A percentile compares a stretch with the other conserved stretches of the same genome.
Conservation (phyloP, 2,329 filamentous ascomycete species). For the Rhinocladiella similis region DNA sequence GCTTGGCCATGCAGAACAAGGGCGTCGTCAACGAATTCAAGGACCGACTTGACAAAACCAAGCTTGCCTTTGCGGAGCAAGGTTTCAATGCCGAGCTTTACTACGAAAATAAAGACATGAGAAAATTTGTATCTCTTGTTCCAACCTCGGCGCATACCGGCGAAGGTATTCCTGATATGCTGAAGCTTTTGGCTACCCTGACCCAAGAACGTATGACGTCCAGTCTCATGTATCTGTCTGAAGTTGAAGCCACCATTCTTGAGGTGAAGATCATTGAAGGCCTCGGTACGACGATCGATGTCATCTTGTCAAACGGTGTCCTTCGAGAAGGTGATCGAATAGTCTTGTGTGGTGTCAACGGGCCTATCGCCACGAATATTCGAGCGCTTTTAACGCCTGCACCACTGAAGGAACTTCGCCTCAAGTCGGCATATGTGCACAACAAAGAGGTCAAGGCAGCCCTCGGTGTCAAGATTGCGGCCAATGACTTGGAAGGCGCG, state of each 20-base stretch:
- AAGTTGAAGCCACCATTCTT: slow-evolving; percentile 95
- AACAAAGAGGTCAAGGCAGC: slow-evolving; percentile 99
- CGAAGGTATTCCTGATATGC: slow-evolving; percentile 97
- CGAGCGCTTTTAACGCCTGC: slow-evolving; percentile 91
- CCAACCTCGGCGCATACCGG: slow-evolving; percentile 98
- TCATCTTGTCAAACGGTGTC: slow-evolving; percentile 93
- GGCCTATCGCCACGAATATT: slow-evolving; percentile 92
- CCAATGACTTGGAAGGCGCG: slow-evolving; percentile 90
- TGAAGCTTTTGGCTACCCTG: slow-evolving; percentile 88
- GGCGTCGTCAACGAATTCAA: slow-evolving; percentile 92
- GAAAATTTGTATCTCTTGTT: slow-evolving; percentile 89
- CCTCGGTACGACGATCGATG: slow-evolving; percentile 97
- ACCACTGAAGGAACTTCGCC: slow-evolving; percentile 86
- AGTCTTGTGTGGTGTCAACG: slow-evolving; percentile 94
- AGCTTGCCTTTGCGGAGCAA: slow-evolving; percentile 91
- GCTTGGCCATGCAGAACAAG: slow-evolving; percentile 84
- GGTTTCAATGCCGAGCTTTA: slow-evolving; percentile 97
- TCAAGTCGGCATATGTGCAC: slow-evolving; percentile 96
- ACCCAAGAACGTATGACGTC: slow-evolving; percentile 98
- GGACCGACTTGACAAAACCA: slow-evolving; percentile 85
- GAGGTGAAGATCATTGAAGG: slow-evolving; percentile 99
- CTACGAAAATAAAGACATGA: slow-evolving; percentile 98
- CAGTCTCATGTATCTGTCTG: slow-evolving; percentile 95
- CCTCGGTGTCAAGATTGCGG: slow-evolving; percentile 97
- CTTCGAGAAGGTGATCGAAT: slow-evolving; percentile 92